Evolutionary conservation across 352 stramenopile genomes (phyloP).

Genomic region (Phytophthora pisi): DNA sequence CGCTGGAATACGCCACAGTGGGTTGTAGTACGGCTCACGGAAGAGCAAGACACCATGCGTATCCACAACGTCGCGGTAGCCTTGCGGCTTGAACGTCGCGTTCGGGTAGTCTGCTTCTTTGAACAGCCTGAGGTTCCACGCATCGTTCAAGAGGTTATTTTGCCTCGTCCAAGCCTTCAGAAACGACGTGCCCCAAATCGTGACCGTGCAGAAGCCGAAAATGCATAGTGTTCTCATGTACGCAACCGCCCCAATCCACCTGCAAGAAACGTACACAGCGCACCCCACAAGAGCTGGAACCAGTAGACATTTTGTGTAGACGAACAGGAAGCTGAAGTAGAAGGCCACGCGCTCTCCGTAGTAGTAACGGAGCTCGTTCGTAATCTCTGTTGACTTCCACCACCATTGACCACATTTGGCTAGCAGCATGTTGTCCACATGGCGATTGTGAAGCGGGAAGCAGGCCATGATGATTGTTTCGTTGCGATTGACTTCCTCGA

Average conservation of each 20-base stretch:
- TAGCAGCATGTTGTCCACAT: slow-evolving; percentile 72
- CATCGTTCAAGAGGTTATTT: slow-evolving; percentile 83
- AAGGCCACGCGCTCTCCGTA: slow-evolving; percentile 87
- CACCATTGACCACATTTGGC: slow-evolving; percentile 77
- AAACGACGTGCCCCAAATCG: slow-evolving; percentile 79
- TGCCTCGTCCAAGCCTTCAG: slow-evolving; percentile 80
- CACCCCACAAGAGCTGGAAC: slow-evolving; percentile 64
- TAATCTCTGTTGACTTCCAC: slow-evolving; percentile 82
- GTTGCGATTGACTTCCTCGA: slow-evolving; percentile 79
- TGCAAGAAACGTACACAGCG: slow-evolving; percentile 69
- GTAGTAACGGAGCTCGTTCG: slow-evolving; percentile 83
- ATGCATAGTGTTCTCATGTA: slow-evolving; percentile 86
- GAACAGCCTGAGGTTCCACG: slow-evolving; percentile 84
- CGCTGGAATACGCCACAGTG: slow-evolving; percentile 73
- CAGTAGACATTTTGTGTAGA: slow-evolving; percentile 85
- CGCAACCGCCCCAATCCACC: slow-evolving; percentile 69
- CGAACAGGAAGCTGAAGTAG: slow-evolving; percentile 86
- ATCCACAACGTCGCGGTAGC: slow-evolving; percentile 80
- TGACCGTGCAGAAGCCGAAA: slow-evolving; percentile 79
- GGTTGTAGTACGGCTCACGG: slow-evolving; percentile 85
- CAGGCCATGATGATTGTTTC: slow-evolving; percentile 79
- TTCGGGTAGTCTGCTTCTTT: slow-evolving; percentile 90
- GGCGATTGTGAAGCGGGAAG: slow-evolving; percentile 86
- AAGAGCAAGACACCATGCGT: slow-evolving; percentile 74
- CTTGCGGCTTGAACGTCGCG: slow-evolving; percentile 73